Base-by-base conservation (phyloP, 139 green algal genomes). In the Coelastrella sp. region DNA sequence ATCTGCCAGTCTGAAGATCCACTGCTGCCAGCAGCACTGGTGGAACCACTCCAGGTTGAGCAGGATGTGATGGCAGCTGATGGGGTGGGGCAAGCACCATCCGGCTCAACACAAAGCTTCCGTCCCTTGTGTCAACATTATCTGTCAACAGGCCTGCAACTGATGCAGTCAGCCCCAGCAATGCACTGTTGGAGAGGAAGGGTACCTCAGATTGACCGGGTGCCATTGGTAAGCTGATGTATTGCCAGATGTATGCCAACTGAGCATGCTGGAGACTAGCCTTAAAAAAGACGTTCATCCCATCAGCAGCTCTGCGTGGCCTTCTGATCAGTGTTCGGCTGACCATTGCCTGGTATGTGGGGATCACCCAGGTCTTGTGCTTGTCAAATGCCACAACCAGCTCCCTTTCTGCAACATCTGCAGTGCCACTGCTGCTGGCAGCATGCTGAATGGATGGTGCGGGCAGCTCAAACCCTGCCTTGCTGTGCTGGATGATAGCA, bases 171-270 rank as follows among this genome's bases (percentile, higher is more conserved):
- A 76, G 79, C 0, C 83, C 38, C 5, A 92, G 79, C 50, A 92
- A 30, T n/a, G 71, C 79, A 2, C 41, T 78, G 88, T 86, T 89
- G 21, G 37, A 69, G 8, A 91, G 88, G 43, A 87, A 64, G 23
- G 85, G 67, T 60, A 71, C 51, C 35, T 23, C 43, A 0, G 25
- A 21, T 45, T 41, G 43, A 9, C 37, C 71, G 3, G 85, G 15
- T 23, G 48, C 78, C 0, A 27, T 50, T 51, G 60, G 67, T 19
- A 64, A 62, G 8, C 64, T 32, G 17, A 78, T 5, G 64, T 87
- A 89, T 9, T 90, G 53, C 91, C 91, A 94, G 0, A 94, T 62
- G 51, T 83, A 88, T 0, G 90, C 83, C 38, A 94, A 76, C 5
- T 71, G 32, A 17, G 89, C 76, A 25, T 83, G 53, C 19, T 88